Evolutionary conservation across 2,329 filamentous ascomycete species (phyloP).

Genomic region (Amesomyces nigricolor): DNA sequence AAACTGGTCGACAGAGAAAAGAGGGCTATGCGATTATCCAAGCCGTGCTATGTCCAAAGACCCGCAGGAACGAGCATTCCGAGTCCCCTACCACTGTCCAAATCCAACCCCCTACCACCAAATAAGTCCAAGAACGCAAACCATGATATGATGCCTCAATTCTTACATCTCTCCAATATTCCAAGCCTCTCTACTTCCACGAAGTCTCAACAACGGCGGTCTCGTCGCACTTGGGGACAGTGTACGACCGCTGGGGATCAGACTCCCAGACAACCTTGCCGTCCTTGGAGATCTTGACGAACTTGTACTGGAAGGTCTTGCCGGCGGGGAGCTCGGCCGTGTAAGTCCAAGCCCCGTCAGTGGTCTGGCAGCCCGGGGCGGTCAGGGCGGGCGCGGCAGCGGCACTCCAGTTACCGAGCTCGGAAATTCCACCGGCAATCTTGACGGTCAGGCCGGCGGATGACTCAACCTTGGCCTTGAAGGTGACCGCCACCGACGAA

Average conservation of each 20-base stretch:
- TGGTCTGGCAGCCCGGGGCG: conserved; percentile 48
- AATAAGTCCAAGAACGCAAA: too few species aligned
- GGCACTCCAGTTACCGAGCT: conserved; percentile 49
- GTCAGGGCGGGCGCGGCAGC: conserved; percentile 43
- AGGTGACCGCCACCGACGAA: conserved; percentile 38
- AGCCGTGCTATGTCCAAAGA: too few species aligned
- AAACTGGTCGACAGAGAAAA: too few species aligned
- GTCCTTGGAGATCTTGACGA: conserved; percentile 47
- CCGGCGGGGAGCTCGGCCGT: conserved; percentile 49
- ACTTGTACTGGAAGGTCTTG: conserved; percentile 55
- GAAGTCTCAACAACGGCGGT: conserved; percentile 22
- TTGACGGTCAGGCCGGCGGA: conserved; percentile 46
- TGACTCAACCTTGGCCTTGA: conserved; percentile 39
- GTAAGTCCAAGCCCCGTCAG: conserved; percentile 49
- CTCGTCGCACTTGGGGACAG: conserved; percentile 27
- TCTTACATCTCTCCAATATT: too few species aligned
- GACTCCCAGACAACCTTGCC: conserved; percentile 54
- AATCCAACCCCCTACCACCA: too few species aligned
- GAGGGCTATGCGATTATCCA: too few species aligned
- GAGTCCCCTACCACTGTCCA: too few species aligned
- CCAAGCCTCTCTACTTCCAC: conserved; percentile 24
- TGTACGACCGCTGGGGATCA: conserved; percentile 41
- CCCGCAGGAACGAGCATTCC: too few species aligned
- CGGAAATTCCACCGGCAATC: conserved; percentile 37
- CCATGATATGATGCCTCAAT: too few species aligned